Percentiles rank a stretch among this genome's conserved stretches.
phyloP scores from a whole-genome alignment of 2,329 filamentous ascomycete genomes.

The Colletotrichum melonis region DNA sequence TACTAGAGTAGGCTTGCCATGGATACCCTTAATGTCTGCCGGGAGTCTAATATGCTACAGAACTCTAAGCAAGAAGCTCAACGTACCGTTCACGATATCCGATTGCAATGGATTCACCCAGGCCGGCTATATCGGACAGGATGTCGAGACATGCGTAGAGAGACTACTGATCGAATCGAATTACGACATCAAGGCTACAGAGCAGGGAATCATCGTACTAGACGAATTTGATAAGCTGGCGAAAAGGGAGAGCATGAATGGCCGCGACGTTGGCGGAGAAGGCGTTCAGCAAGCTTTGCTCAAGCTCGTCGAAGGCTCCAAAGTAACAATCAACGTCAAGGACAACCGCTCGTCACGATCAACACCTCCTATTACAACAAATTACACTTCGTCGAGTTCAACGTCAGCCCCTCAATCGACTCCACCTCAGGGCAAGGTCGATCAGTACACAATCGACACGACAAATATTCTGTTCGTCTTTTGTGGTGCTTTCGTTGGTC shows the following conservation, averaged over 20 bases:
- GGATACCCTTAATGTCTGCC: background rate
- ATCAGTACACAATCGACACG: slow-evolving; percentile 83
- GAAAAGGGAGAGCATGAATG: slow-evolving; percentile 85
- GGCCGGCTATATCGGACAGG: slow-evolving; percentile 96
- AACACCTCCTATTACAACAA: slow-evolving; percentile 63
- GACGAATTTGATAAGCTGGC: slow-evolving; percentile 99
- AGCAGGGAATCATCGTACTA: slow-evolving; percentile 93
- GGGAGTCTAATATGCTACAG: slow-evolving; percentile 57
- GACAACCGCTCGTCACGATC: slow-evolving; percentile 72
- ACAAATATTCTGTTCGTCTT: slow-evolving; percentile 98
- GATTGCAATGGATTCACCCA: slow-evolving; percentile 97
- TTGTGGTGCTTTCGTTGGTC: slow-evolving; percentile 92
- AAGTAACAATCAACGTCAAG: slow-evolving; percentile 91
- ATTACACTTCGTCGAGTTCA: slow-evolving; percentile 59
- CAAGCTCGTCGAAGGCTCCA: slow-evolving; percentile 96
- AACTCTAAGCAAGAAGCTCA: slow-evolving; percentile 91
- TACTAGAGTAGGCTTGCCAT: slow-evolving; percentile 71
- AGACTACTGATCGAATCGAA: slow-evolving; percentile 89
- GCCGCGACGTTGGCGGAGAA: slow-evolving; percentile 94
- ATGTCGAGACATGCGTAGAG: slow-evolving; percentile 96
- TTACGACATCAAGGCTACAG: slow-evolving; percentile 85
- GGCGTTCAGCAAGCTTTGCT: slow-evolving; percentile 95
- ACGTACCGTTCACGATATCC: slow-evolving; percentile 94
- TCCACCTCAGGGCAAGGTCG: slow-evolving; percentile 63
- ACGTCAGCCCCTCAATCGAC: slow-evolving; percentile 58